These are phyloP conservation scores for Diospyros lotus DNA, from an alignment of 148 eudicot genomes.

Conservation along the genomic window DNA sequence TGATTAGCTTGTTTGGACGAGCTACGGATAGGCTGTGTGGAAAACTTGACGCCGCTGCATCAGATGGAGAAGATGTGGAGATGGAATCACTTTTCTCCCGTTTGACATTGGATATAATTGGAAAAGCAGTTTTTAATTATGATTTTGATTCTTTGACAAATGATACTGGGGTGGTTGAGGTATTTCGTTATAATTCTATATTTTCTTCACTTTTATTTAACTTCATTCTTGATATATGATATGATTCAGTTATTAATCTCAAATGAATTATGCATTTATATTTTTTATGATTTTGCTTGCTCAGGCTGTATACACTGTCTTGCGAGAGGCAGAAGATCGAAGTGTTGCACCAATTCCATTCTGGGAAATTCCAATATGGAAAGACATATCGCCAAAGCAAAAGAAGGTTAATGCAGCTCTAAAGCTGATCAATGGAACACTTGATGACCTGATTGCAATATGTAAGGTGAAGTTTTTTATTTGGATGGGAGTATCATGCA, in stretches of 20 bases:
- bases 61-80: conserved; percentile 81
- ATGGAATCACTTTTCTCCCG: conserved; percentile 98
- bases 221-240: background rate
- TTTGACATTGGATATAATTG: conserved; percentile 89
- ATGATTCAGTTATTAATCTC: background rate
- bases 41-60: conserved; percentile 83
- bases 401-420: conserved; percentile 83
- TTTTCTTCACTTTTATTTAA: conserved; percentile 1
- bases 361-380: conserved; percentile 98
- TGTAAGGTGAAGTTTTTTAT: conserved; percentile 68
- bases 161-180: conserved; percentile 95
- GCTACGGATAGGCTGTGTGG: conserved; percentile 85
- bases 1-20: conserved; percentile 81
- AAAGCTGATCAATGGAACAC: conserved; percentile 75
- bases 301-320: conserved; percentile 94
- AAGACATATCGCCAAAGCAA: conserved; percentile 83
- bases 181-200: conserved; percentile 21
- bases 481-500: background rate
- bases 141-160: conserved; percentile 91
- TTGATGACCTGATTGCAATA: conserved; percentile 73
- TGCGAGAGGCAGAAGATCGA: conserved; percentile 90
- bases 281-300: conserved; percentile 24
- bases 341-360: conserved; percentile 89
- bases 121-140: conserved; percentile 93
- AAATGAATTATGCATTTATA: conserved; percentile 4